These are phyloP conservation scores for Cochlearia excelsa DNA, from an alignment of 345 rosid species.

Conservation along the genomic window DNA sequence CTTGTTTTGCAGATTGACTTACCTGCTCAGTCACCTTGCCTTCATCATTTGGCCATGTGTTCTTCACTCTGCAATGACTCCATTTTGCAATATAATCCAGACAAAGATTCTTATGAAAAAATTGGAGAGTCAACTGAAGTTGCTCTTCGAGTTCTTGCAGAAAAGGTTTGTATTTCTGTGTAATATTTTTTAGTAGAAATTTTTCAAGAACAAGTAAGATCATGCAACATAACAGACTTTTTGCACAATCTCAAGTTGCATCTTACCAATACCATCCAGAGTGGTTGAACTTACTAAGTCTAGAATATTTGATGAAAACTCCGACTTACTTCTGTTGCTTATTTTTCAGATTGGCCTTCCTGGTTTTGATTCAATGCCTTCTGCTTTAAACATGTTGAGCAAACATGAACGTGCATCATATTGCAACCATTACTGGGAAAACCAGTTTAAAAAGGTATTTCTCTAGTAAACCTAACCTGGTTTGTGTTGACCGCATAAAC, in stretches of 20 bases:
- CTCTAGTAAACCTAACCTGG: conserved; percentile 19
- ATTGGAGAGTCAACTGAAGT: conserved; percentile 99
- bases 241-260: conserved; percentile 12
- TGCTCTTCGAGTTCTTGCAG: conserved; percentile 89
- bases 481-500: conserved; percentile 11
- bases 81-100: conserved; percentile 91
- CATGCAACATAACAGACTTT: conserved; percentile 8
- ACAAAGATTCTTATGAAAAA: conserved; percentile 81
- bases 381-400: conserved; percentile 83
- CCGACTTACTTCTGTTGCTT: conserved; percentile 28
- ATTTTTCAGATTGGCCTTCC: conserved; percentile 95
- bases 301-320: conserved; percentile 11
- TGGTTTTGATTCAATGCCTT: conserved; percentile 98
- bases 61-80: conserved; percentile 98
- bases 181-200: conserved; percentile 4
- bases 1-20: conserved; percentile 67
- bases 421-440: conserved; percentile 96
- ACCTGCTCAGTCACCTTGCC: conserved; percentile 93
- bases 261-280: neutral
- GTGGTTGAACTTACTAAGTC: conserved; percentile 15
- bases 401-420: conserved; percentile 98
- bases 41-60: conserved; percentile 91
- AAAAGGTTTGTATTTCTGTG: conserved; percentile 61
- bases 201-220: conserved; percentile 12
- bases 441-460: conserved; percentile 86